Evolutionary conservation across 2,329 filamentous ascomycete species (phyloP).

Genomic region (Calonectria naviculata): DNA sequence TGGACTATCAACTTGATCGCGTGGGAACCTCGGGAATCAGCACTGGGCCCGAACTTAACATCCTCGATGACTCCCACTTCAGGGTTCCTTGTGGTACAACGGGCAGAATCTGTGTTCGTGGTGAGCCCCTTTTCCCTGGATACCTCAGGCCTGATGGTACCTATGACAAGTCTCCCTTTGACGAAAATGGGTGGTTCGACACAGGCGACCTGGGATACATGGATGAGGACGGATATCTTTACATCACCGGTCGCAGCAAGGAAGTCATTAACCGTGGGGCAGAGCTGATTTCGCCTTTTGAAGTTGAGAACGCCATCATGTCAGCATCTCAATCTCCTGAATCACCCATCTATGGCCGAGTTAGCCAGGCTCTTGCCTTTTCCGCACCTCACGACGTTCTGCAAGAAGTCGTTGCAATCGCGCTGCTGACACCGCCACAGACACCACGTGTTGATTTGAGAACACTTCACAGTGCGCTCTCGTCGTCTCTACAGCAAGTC

Average conservation of each 20-base stretch:
- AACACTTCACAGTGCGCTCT: conserved; percentile 58
- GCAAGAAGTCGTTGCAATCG: conserved; percentile 66
- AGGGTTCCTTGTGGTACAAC: conserved; percentile 46
- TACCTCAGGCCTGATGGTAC: conserved; percentile 57
- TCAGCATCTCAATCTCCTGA: conserved; percentile 53
- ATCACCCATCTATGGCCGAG: conserved; percentile 57
- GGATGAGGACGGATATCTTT: conserved; percentile 62
- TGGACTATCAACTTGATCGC: conserved; percentile 62
- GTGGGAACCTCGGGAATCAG: conserved; percentile 64
- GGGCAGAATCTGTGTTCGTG: conserved; percentile 62
- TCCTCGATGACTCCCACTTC: conserved; percentile 56
- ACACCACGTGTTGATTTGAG: conserved; percentile 59
- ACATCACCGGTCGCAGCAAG: conserved; percentile 66
- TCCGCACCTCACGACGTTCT: conserved; percentile 63
- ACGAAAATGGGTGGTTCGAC: conserved; percentile 62
- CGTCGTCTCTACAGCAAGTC: conserved; percentile 59
- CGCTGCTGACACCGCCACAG: conserved; percentile 59
- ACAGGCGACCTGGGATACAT: conserved; percentile 66
- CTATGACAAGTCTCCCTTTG: conserved; percentile 59
- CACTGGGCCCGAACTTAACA: conserved; percentile 62
- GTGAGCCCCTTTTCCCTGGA: conserved; percentile 62
- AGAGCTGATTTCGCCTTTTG: conserved; percentile 69
- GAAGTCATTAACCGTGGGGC: conserved; percentile 69
- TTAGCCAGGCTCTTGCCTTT: conserved; percentile 64
- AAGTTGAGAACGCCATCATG: conserved; percentile 67